These are phyloP conservation scores for Fusarium pilosicola DNA, from an alignment of 2,329 filamentous ascomycete species.

Conservation along the genomic window DNA sequence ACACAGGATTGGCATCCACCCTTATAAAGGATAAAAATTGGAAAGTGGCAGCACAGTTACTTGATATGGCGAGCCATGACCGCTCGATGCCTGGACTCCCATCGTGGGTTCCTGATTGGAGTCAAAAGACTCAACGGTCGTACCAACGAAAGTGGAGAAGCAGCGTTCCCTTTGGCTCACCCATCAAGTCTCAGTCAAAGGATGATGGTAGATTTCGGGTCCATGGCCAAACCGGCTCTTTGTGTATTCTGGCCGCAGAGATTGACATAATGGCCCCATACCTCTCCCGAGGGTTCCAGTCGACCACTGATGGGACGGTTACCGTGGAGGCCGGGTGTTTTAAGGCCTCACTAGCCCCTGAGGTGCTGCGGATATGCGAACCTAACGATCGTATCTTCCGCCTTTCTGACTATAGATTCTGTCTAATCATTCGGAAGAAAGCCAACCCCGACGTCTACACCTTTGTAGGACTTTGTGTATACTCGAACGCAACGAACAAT, in stretches of 20 bases:
- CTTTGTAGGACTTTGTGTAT: not conserved
- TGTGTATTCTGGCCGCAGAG: not conserved
- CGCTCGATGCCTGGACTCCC: not conserved
- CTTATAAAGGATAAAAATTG: accelerated
- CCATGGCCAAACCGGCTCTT: not conserved
- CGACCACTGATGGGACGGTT: not conserved
- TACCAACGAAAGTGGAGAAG: not conserved
- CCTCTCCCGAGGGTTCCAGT: not conserved
- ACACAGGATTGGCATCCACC: not conserved
- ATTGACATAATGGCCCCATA: not conserved
- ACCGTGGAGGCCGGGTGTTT: not conserved
- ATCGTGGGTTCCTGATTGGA: conserved; percentile 2
- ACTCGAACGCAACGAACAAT: accelerated
- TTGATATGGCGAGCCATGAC: not conserved
- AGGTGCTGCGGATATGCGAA: not conserved
- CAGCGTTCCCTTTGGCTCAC: accelerated
- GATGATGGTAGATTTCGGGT: not conserved
- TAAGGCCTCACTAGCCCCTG: accelerated
- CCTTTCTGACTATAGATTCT: accelerated
- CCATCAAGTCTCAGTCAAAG: accelerated
- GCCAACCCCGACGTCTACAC: not conserved
- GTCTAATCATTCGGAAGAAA: not conserved
- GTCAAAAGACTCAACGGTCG: not conserved
- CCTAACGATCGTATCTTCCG: not conserved
- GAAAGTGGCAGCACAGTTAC: not conserved